Conservation (phyloP, 2,329 filamentous ascomycete genomes). For the Proliferodiscus dingleyae region DNA sequence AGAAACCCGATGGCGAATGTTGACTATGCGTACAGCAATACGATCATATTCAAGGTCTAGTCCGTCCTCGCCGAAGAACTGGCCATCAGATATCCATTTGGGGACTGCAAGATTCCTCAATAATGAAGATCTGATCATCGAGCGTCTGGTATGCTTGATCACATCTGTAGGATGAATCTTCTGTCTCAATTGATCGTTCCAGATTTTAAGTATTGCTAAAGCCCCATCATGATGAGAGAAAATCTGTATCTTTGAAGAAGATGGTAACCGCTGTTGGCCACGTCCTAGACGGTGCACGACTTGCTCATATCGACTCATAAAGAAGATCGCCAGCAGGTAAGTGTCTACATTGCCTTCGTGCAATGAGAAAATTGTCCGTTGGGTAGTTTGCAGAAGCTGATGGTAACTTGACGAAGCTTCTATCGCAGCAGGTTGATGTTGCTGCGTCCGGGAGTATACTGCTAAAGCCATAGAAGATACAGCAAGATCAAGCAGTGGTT, state of each 20-base stretch:
- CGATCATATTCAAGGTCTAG: conserved; percentile 30
- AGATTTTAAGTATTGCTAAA: conserved; percentile 28
- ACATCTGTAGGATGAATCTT: conserved; percentile 16
- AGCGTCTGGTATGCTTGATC: conserved; percentile 29
- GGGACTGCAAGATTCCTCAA: conserved; percentile 26
- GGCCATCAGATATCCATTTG: conserved; percentile 29
- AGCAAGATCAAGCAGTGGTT: conserved; percentile 27
- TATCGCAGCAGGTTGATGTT: conserved; percentile 20
- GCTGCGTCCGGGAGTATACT: conserved; percentile 25
- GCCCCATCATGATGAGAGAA: conserved; percentile 36
- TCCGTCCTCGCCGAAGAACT: conserved; percentile 28
- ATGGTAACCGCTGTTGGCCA: not conserved
- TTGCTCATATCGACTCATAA: conserved; percentile 19
- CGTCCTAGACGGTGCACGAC: not conserved
- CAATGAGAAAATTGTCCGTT: conserved; percentile 3
- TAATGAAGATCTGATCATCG: conserved; percentile 25
- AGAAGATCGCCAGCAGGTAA: conserved; percentile 15
- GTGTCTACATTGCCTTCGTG: conserved; percentile 13
- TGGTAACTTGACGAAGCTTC: conserved; percentile 25
- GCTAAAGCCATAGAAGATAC: conserved; percentile 29
- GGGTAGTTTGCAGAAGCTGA: conserved; percentile 16
- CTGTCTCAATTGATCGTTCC: conserved; percentile 19
- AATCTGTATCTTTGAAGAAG: conserved; percentile 15
- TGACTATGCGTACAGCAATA: conserved; percentile 22
- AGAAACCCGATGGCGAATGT: conserved; percentile 13